Percentiles rank a stretch among this genome's conserved stretches.
These are phyloP conservation scores for Sorghum bicolor DNA, from an alignment of 176 grass and related monocot species.

Conservation along the genomic window Sorghum_bicolor_NCBIv3 NC_012876.2:4808501-4809000, in stretches of 20 bases:
- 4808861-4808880: neutral
- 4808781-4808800: neutral
- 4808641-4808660: slow-evolving; percentile 38
- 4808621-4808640: slow-evolving; percentile 35
- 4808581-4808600: slow-evolving; percentile 11
- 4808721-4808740: slow-evolving; percentile 46
- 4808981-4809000: neutral
- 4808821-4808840: neutral
- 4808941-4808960: neutral
- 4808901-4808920: neutral
- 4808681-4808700: slow-evolving; percentile 61
- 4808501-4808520: slow-evolving; percentile 31
- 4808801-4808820: neutral
- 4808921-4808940: neutral
- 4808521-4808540: slow-evolving; percentile 64
- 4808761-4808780: slow-evolving; percentile 46
- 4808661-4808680: slow-evolving; percentile 39
- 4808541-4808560: slow-evolving; percentile 75
- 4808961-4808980: neutral
- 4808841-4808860: neutral
- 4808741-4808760: slow-evolving; percentile 28
- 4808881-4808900: neutral
- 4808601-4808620: slow-evolving; percentile 23
- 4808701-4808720: slow-evolving; percentile 33
- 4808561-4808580: slow-evolving; percentile 54